Base-by-base conservation (phyloP, 768 basidiomycete genomes). In the Termitomyces titanicus region DNA sequence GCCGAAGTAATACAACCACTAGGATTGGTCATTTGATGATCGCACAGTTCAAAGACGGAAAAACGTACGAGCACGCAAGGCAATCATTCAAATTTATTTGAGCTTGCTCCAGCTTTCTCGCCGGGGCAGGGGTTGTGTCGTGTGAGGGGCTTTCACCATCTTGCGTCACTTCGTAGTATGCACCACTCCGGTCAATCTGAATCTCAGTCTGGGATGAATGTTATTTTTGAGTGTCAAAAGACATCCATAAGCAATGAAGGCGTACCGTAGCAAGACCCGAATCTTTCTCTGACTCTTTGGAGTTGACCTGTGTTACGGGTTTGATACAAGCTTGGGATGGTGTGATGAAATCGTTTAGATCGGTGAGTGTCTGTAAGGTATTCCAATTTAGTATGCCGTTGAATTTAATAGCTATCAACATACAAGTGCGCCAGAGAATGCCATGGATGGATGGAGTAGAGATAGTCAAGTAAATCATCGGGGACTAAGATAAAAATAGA, bases 1-100 rank as follows among this genome's bases (percentile, higher is more conserved):
- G 96, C 96, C 37, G 96, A 98, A 3, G 97, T 99, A 63, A 99
- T 98, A 66, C 97, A 99, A 2, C 97, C 97, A 56, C 96, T 97
- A 61, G 38, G 1, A 44, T 45, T 47, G 38, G 45, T 46, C 22
- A 54, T 12, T 51, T 15, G 27, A 15, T 27, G 43, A 34, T 42
- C 13, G 54, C 37, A 46, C 47, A 42, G 11, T 38, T 10, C 12
- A 37, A 24, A 40, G 40, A 47, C 49, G 51, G 39, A 33, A 51
- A 18, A 39, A 75, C 87, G 50, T 65, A 92, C 95, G 94, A 97
- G 80, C 97, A 98, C 24, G 97, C 97, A 44, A 99, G 78, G 73
- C 97, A 99, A 67, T 99, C 97, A 61, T 97, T 98, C 63, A 99
- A 71, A 67, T 87, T 98, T 61, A 99, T 93, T 69, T 98, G 90